Base-by-base conservation (phyloP, 2,329 filamentous ascomycete genomes). In the Fusarium fracticaudum region DNA sequence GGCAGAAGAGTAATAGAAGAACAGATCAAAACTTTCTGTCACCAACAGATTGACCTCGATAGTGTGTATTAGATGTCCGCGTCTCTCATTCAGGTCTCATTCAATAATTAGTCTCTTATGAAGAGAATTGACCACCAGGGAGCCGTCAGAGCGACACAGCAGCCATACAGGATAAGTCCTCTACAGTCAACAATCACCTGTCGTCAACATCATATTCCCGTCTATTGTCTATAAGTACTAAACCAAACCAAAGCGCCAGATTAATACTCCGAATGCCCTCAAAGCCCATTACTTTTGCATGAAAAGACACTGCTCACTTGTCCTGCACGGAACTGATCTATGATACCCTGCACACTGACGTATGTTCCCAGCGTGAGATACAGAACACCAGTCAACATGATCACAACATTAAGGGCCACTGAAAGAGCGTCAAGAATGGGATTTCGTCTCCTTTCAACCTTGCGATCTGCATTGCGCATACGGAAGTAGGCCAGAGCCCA, bases 361-460 rank as follows among this genome's bases (percentile, higher is more conserved):
- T 98, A 98, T 3, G 95, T 98, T 24, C 95, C 95, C 4, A 88
- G 92, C 1, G 88, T 91, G 57, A 98, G 84, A 84, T 97, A 97
- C 73, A 95, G 90, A 33, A 96, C 59, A 1, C 95, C 95, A 18
- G 92, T 90, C 8, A 88, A 37, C 67, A 96, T 95, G 65, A 98
- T 90, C 70, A 90, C 73, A 18, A 94, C 78, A 78, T 98, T 98
- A 48, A 97, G 80, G 0, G 83, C 82, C n/a, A 91, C 86, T 37
- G 90, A 88, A 10, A 89, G 76, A 57, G 81, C 83, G 33, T 89
- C 88, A 3, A 87, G 83, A 48, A 90, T 31, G 12, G 69, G 77
- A 48, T 89, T 89, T 26, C 88, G 84, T 5, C 83, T 84, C 65
- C 85, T 87, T 60, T 88, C 86, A 40, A 88, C 86, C 1, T 85